Percentiles rank a stretch among this genome's conserved stretches.
Conservation (phyloP, 1,284 basidiomycete genomes). For the Moesziomyces antarcticus region DNA sequence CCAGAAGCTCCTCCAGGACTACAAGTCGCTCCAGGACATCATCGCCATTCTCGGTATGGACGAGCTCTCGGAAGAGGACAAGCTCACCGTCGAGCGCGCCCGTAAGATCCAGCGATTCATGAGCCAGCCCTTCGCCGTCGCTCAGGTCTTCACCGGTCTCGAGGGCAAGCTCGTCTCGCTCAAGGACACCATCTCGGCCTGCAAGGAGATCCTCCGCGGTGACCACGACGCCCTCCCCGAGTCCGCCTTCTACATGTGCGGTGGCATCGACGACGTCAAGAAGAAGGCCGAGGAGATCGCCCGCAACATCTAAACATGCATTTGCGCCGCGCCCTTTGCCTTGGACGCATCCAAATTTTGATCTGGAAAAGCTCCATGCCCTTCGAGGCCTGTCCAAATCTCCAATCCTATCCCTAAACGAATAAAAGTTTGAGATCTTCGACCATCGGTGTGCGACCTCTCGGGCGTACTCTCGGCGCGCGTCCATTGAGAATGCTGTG, state of each 20-base stretch:
- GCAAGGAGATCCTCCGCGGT: slow-evolving; percentile 86
- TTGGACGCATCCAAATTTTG: slow-evolving; percentile 6
- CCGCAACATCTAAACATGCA: slow-evolving; percentile 35
- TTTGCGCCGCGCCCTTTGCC: neutral
- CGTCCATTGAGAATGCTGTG: neutral
- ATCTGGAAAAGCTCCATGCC: neutral
- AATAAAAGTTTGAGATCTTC: slow-evolving; percentile 18
- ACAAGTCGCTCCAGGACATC: slow-evolving; percentile 94
- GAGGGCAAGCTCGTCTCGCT: slow-evolving; percentile 90
- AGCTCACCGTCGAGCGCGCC: slow-evolving; percentile 85
- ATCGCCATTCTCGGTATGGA: slow-evolving; percentile 96
- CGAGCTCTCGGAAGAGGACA: slow-evolving; percentile 99
- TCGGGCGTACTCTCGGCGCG: neutral
- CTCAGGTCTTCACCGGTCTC: slow-evolving; percentile 98
- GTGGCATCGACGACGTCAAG: slow-evolving; percentile 94
- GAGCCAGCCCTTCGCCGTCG: slow-evolving; percentile 99
- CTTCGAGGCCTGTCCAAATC: slow-evolving; percentile 14
- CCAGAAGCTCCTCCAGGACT: slow-evolving; percentile 98
- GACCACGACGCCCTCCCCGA: slow-evolving; percentile 89
- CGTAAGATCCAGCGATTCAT: slow-evolving; percentile 83
- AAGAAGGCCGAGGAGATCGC: slow-evolving; percentile 94
- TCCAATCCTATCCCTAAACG: slow-evolving; percentile 13
- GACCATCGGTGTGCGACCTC: neutral
- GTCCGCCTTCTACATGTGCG: slow-evolving; percentile 74
- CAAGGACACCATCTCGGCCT: slow-evolving; percentile 67